Evolutionary conservation across 345 rosid genomes (phyloP), one percentile per base, ranked within the genome.

Genomic region (Diplotaxis tenuifolia): DNA sequence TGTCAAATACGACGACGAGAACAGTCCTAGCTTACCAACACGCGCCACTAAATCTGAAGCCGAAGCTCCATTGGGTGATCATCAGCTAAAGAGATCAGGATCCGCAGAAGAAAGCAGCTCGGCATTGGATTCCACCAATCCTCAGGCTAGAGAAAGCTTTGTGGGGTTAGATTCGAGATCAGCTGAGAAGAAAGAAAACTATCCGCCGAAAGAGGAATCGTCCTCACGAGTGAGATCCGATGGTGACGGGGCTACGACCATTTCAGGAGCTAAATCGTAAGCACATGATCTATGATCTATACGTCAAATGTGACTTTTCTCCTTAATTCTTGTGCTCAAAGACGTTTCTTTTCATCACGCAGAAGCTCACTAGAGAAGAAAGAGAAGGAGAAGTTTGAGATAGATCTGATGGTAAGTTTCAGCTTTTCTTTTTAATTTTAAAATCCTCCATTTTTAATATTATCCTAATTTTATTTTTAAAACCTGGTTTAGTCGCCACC

Each of bases 1-100:
- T 2, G 81, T 90, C 5, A 95, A 83, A 83, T 86, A 85, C 36
- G 98, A 92, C 9, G 98, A 92, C 3, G 99, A 96, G 58, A 87
- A 78, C 77, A 84, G 85, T 55, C 75, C 86, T 7, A 60, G 22
- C 36, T 80, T 72, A 52, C 77, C 87, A 3, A 82, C 77, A 38
- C 83, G 92, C 2, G 82, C 61, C 53, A 66, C 74, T 71, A 96
- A 90, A 77, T 72, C 71, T 18, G 97, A 86, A 68, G 67, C 56
- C 2, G 93, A 88, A 67, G 87, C 84, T 66, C 78, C 88, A 3
- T 31, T 83, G 1, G 70, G 81, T 53, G 85, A 76, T 77, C 71
- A 82, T 77, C 71, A 82, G 61, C 85, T 83, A 21, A 78, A 80
- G 70, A 81, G 67, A 14, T 62, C 83, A 4, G 85, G 67, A 82